A percentile compares a stretch with the other conserved stretches of the same genome.
Evolutionary conservation across 1,284 basidiomycete species (phyloP).

Genomic region (Exobasidium cylindrosporum): DNA sequence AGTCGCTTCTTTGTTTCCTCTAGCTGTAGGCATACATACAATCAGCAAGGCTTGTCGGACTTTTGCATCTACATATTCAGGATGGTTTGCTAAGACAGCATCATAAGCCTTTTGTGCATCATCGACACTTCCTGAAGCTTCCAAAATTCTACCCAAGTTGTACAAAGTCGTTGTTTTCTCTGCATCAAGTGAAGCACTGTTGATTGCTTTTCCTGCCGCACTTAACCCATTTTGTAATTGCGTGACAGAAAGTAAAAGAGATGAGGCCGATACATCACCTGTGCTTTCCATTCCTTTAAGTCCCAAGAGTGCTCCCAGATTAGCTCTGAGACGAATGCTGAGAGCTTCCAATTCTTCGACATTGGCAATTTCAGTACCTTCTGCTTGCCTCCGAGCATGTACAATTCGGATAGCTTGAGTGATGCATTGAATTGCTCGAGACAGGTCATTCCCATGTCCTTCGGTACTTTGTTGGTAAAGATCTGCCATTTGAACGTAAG

Average conservation of each 20-base stretch:
- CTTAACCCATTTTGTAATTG: conserved; percentile 25
- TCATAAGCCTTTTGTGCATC: conserved; percentile 46
- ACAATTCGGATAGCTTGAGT: conserved; percentile 6
- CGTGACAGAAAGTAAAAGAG: conserved; percentile 28
- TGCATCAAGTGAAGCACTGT: conserved; percentile 20
- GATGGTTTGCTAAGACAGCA: conserved; percentile 42
- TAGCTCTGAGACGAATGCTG: conserved; percentile 17
- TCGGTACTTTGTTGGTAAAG: conserved; percentile 17
- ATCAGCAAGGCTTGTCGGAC: conserved; percentile 49
- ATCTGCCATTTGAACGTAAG: conserved; percentile 41
- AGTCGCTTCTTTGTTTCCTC: conserved; percentile 22
- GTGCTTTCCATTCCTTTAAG: conserved; percentile 12
- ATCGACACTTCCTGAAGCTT: conserved; percentile 18
- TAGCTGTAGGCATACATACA: conserved; percentile 10
- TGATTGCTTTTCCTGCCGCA: conserved; percentile 21
- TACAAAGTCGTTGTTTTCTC: conserved; percentile 39
- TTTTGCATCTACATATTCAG: conserved; percentile 53
- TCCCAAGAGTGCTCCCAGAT: conserved; percentile 19
- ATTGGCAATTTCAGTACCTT: conserved; percentile 1
- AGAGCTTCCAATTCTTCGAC: conserved; percentile 11
- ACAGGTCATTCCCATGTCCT: conserved; percentile 6
- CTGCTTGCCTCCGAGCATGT: background rate
- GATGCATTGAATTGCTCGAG: conserved; percentile 3
- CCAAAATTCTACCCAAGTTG: conserved; percentile 50
- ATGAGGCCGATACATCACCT: background rate